Evolutionary conservation across 345 rosid species (phyloP), one percentile per base, ranked within the genome.

Genomic region (Salix viminalis): DNA sequence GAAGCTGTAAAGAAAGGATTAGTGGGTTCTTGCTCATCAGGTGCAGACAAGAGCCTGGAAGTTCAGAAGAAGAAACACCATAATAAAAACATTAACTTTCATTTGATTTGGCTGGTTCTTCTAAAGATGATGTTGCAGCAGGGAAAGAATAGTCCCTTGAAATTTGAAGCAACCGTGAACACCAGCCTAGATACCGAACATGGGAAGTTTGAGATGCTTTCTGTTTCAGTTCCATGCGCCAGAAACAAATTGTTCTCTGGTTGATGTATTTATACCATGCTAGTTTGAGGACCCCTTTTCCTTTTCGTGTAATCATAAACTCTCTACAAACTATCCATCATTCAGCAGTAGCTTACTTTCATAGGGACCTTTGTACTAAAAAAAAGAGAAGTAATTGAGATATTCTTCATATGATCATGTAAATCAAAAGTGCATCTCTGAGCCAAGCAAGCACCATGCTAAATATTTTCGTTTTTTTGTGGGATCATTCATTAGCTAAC

Each of bases 111-210:
- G 90, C 76, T 83, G 23, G 72, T 85, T 58, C 44, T 88, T 30
- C 69, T 85, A 16, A 87, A 71, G 72, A 44, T 71, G 80, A 54
- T 88, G 71, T 62, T 86, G 42, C 82, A 74, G 46, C 85, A 71
- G 70, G 85, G 83, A 56, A 84, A 77, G 74, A 87, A 87, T 64
- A 84, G 90, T 42, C 85, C 87, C 10, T 67, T 88, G 76, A 83
- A 80, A 72, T 88, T 88, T 50, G 79, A 83, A 69, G 87, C 82
- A 41, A 52, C 72, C 66, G 79, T 86, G 39, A 83, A 84, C 76
- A 56, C 81, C 48, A 36, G 65, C 52, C 64, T 85, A 32, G 87
- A 84, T 67, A 77, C 44, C 37, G 88, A 84, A 65, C 66, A 50
- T 73, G 82, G 86, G 54, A 80, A 76, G 77, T 83, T 79, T 68